A percentile compares a stretch with the other conserved stretches of the same genome.
phyloP scores from a whole-genome alignment of 2,329 filamentous ascomycete species.

The Grosmannia serpens region DNA sequence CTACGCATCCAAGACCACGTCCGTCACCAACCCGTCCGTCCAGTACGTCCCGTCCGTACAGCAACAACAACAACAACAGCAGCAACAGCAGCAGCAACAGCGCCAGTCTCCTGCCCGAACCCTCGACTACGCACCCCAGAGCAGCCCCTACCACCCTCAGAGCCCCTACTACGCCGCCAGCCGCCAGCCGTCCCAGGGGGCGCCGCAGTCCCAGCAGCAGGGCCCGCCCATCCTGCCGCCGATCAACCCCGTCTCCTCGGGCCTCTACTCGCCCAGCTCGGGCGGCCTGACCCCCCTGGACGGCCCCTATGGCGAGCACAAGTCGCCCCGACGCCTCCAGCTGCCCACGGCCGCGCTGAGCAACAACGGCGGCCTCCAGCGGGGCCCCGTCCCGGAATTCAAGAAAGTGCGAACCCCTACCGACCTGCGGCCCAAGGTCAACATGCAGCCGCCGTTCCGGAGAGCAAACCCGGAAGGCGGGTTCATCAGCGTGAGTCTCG shows the following conservation, averaged over 20 bases:
- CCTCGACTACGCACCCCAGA: constrained; percentile 40
- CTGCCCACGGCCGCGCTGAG: constrained; percentile 15
- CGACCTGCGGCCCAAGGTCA: constrained; percentile 74
- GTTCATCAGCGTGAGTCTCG: constrained; percentile 75
- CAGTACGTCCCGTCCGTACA: constrained; percentile 33
- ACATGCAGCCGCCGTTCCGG: constrained; percentile 77
- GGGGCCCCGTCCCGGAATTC: constrained; percentile 77
- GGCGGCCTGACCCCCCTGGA: constrained; percentile 57
- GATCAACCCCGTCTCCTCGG: constrained; percentile 50
- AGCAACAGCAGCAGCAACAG: constrained; percentile 19
- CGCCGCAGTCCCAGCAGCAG: constrained; percentile 26
- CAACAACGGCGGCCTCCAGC: constrained; percentile 14
- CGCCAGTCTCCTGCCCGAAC: constrained; percentile 70
- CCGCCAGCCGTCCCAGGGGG: constrained; percentile 23
- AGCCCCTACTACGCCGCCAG: constrained; percentile 45
- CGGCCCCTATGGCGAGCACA: constrained; percentile 47
- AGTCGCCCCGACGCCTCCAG: constrained; percentile 38
- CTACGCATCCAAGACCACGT: constrained; percentile 52
- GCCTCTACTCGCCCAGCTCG: constrained; percentile 46
- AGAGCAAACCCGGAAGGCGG: constrained; percentile 93
- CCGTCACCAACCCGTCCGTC: constrained; percentile 20
- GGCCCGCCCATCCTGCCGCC: constrained; percentile 51
- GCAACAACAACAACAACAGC: constrained; percentile 7
- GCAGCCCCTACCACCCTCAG: constrained; percentile 23
- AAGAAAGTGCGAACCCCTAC: constrained; percentile 60